Base-by-base conservation (phyloP, 2,329 filamentous ascomycete genomes). In the Dactylonectria estremocensis region DNA sequence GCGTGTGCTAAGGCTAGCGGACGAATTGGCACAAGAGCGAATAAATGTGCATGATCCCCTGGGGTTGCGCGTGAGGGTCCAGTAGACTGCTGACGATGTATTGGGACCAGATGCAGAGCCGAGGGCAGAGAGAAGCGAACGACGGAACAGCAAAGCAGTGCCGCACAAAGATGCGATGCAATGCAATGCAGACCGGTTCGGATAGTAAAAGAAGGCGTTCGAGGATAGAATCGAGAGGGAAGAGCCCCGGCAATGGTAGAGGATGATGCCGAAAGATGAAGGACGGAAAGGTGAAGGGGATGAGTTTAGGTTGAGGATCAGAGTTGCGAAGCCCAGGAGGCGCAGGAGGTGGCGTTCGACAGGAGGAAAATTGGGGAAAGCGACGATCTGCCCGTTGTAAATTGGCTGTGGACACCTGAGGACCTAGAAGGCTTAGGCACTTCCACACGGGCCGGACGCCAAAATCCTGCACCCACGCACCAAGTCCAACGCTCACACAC, bases 321-420 rank as follows among this genome's bases (percentile, higher is more conserved):
- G 59, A 66, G 67, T 74, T 64, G 61, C 68, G 69, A 75, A 66
- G 63, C 65, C 68, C 71, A 74, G 71, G 72, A 69, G 71, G 68
- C 69, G 74, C 74, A 76, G 72, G 74, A 75, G 74, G 74, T 76
- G 74, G 74, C 74, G 74, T 72, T 72, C 71, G 72, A 70, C 71
- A 55, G 64, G 59, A 58, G 43, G 57, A 61, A 64, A 64, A 64
- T 64, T 58, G 63, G 49, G 72, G 68, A 75, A 70, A 70, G 73
- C 72, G 68, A 75, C 71, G 73, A 75, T 75, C 73, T 72, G 72
- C 72, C 70, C 50, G 66, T 65, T 76, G 72, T 67, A 75, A 75
- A 75, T 75, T 75, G 70, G 70, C 35, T 72, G 73, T 75, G 73
- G 73, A 56, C 58, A 69, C 56, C 50, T 24, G 16, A 14, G 4